Percentiles rank a stretch among this genome's conserved stretches.
These are phyloP conservation scores for Zoysia pacifica DNA, from an alignment of 176 grass and related monocot species.

Conservation along the genomic window DNA sequence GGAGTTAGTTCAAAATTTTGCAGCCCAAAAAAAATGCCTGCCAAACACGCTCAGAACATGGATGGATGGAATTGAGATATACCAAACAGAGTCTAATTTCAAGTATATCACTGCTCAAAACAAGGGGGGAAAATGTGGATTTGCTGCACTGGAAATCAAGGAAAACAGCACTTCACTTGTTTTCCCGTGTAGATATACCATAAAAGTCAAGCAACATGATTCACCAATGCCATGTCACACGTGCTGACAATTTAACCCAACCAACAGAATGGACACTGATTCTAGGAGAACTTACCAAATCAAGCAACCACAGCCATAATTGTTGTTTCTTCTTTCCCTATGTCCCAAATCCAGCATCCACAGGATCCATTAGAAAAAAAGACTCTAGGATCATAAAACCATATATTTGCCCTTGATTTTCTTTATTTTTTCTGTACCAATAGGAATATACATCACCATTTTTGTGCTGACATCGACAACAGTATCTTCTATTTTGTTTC, in stretches of 20 bases:
- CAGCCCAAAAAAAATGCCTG: not conserved
- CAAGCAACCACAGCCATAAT: no score
- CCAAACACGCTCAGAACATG: not conserved
- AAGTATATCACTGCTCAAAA: not conserved
- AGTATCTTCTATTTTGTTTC: no score
- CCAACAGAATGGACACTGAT: not conserved
- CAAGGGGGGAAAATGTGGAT: not conserved
- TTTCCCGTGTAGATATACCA: not conserved
- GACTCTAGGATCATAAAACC: not conserved
- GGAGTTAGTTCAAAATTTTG: not conserved
- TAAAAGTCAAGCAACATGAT: not conserved
- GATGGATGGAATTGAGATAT: not conserved
- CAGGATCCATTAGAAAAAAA: not conserved
- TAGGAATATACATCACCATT: not conserved
- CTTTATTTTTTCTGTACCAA: not conserved
- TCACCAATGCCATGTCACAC: not conserved
- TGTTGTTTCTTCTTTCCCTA: no score
- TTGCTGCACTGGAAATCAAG: not conserved
- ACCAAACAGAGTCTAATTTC: not conserved
- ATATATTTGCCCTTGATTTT: not conserved
- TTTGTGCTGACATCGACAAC: not conserved
- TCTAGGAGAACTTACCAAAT: not conserved
- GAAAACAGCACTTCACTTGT: not conserved
- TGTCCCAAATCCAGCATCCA: not conserved
- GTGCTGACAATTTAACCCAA: not conserved